phyloP scores from a whole-genome alignment of 2,329 filamentous ascomycete genomes.

The Penicillium expansum region DNA sequence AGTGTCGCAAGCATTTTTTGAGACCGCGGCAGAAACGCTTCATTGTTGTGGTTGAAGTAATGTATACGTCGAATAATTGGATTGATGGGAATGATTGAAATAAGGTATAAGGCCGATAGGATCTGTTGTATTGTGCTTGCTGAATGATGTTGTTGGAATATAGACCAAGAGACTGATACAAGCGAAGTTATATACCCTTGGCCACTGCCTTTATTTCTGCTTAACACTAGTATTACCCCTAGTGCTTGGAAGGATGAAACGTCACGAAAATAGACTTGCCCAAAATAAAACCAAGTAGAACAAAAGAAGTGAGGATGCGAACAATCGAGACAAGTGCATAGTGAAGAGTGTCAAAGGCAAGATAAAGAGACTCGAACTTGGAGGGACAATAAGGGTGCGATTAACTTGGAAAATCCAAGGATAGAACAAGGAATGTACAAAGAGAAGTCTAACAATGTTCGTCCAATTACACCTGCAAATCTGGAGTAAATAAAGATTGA shows the following conservation, averaged over 20 bases:
- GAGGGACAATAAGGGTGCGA: neutral
- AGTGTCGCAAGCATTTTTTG: neutral
- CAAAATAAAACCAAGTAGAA: neutral
- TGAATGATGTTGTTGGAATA: neutral
- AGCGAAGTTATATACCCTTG: neutral
- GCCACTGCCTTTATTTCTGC: neutral
- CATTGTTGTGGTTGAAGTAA: neutral
- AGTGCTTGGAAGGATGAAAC: neutral
- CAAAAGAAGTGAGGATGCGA: neutral
- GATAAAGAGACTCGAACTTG: neutral
- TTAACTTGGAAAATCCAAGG: neutral
- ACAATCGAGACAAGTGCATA: neutral
- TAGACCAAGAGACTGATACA: neutral
- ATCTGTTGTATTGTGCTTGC: neutral
- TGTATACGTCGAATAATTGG: neutral
- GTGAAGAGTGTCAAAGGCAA: neutral
- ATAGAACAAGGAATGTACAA: neutral
- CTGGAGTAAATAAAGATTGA: neutral
- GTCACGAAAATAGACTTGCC: neutral
- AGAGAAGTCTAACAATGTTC: neutral
- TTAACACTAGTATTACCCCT: neutral
- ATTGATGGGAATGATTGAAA: neutral
- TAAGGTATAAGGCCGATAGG: neutral
- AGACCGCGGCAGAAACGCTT: neutral
- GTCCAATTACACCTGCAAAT: neutral